Evolutionary conservation across 306 rosid genomes (phyloP).

Genomic region (Parietaria judaica): DNA sequence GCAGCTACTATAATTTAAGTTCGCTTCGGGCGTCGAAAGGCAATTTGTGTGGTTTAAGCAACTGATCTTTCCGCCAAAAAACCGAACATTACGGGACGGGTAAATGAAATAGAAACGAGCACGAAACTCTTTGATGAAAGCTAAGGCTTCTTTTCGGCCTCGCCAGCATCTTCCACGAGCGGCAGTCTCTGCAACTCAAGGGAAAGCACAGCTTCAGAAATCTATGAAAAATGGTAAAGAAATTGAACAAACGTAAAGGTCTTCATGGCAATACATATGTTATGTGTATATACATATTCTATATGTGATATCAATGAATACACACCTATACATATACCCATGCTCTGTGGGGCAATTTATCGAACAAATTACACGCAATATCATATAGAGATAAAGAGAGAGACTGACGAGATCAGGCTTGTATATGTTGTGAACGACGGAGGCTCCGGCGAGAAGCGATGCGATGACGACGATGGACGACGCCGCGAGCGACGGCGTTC

Average conservation of each 20-base stretch:
- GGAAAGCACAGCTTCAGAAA: too few relatives aligned
- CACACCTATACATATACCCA: too few relatives aligned
- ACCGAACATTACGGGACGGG: too few relatives aligned
- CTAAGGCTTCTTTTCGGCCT: not conserved
- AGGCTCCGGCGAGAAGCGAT: slow-evolving; percentile 27
- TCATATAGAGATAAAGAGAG: not conserved
- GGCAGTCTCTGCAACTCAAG: slow-evolving; percentile 14
- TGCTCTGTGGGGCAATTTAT: slow-evolving; percentile 7
- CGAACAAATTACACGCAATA: slow-evolving; percentile 16
- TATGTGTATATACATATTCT: not conserved
- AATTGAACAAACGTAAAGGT: not conserved
- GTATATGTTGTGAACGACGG: slow-evolving; percentile 26
- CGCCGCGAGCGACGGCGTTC: slow-evolving; percentile 26
- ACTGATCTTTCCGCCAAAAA: too few relatives aligned
- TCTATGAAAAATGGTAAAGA: too few relatives aligned
- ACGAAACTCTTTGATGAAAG: too few relatives aligned
- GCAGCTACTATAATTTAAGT: too few relatives aligned
- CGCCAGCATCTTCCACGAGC: slow-evolving; percentile 5
- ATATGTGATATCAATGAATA: too few relatives aligned
- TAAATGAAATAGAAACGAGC: too few relatives aligned
- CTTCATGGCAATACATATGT: too few relatives aligned
- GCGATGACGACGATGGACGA: slow-evolving; percentile 23
- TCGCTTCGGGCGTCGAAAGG: too few relatives aligned
- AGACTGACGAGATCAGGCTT: slow-evolving; percentile 19
- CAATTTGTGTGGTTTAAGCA: too few relatives aligned